Base-by-base conservation (phyloP, 306 rosid species). In the Abrus pulchellus region DNA sequence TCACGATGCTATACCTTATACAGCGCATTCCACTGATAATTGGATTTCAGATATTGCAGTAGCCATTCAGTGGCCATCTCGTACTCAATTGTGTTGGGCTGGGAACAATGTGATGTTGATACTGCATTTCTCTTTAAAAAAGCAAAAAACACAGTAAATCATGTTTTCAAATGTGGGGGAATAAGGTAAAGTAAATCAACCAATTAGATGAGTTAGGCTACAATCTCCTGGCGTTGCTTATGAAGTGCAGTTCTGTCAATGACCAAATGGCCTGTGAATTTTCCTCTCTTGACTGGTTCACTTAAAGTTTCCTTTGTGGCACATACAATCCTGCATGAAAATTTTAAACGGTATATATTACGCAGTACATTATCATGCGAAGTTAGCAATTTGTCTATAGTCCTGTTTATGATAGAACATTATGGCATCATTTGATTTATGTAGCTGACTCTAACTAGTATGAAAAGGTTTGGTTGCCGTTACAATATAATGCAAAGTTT, bases 71-170 rank as follows among this genome's bases (percentile, higher is more conserved):
- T 40, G 29, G 92, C 90, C 89, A 89, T 75, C 3, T 29, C 56
- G 7, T 80, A 85, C 62, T 88, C 97, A 43, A 90, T 41, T 13
- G 88, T 78, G 77, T 92, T 92, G 45, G 83, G 59, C 72, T 90
- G 91, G n/a, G 97, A 6, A 72, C 88, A 86, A 78, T 92, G 97
- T 43, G 94, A 84, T 13, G 97, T 89, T 71, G 92, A 86, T 67
- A 89, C 88, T 54, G 90, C 92, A 29, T 81, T 83, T 85, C 71
- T 90, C 94, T 20, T 92, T 12, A 60, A 11, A 61, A 79, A 80
- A 45, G 68, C 5, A 70, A 38, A 13, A 6, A 69, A 78, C 49
- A 28, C 20, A 83, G 20, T 50, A 45, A 72, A 61, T 77, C 59
- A 50, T 65, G 55, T 33, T 68, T 61, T 50, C 55, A 54, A 61